Evolutionary conservation across 2,329 filamentous ascomycete species (phyloP).

Genomic region (Diaporthe humulicola): DNA sequence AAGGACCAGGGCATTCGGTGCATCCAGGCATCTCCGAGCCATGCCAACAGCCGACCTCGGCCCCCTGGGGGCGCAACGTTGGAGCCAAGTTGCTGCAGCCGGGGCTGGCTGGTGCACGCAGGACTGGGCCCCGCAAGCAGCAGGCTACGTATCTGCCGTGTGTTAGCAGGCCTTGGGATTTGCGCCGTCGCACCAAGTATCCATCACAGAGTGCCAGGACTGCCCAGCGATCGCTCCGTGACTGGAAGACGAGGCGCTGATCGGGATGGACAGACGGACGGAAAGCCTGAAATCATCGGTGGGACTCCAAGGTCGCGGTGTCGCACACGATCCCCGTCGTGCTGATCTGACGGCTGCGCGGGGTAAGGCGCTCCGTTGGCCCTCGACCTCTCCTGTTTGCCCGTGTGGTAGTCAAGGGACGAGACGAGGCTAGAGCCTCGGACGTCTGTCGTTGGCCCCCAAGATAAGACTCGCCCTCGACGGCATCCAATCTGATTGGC

Average conservation of each 20-base stretch:
- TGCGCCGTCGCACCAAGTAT: constrained; percentile 11
- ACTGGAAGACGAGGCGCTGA: constrained; percentile 5
- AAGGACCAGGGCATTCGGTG: not conserved
- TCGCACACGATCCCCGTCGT: constrained; percentile 1
- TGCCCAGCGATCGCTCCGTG: not conserved
- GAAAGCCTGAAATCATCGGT: constrained; percentile 10
- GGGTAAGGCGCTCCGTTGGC: constrained; percentile 7
- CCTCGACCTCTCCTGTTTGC: constrained; percentile 5
- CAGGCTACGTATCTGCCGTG: not conserved
- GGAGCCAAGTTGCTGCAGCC: not conserved
- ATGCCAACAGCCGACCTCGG: constrained; percentile 17
- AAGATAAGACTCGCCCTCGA: constrained; percentile 35
- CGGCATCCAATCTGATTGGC: constrained; percentile 33
- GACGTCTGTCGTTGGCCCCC: constrained; percentile 35
- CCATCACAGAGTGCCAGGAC: not conserved
- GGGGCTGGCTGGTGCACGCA: not conserved
- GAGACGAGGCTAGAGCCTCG: constrained; percentile 35
- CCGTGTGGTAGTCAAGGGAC: constrained; percentile 5
- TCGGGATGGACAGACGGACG: not conserved
- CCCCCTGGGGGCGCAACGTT: not conserved
- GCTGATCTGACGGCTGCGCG: constrained; percentile 3
- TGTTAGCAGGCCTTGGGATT: constrained; percentile 3
- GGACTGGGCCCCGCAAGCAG: constrained; percentile 9
- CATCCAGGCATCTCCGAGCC: constrained; percentile 3
- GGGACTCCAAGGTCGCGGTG: not conserved